Conservation (phyloP, 345 rosid genomes). For the Crucihimalaya himalaica region DNA sequence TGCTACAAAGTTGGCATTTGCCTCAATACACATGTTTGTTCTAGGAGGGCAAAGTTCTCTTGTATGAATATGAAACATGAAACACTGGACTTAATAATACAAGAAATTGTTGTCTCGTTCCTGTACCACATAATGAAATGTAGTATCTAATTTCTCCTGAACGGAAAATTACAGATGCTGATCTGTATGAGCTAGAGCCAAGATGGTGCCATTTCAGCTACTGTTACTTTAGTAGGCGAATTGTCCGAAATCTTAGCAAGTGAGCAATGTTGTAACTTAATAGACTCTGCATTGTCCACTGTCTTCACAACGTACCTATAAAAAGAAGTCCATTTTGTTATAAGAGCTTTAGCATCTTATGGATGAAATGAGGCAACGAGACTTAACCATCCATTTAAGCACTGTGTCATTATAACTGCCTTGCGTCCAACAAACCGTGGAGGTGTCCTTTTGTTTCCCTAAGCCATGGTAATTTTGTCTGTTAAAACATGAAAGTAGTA, state of each 20-base stretch:
- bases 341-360: constrained; percentile 11
- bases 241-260: constrained; percentile 67
- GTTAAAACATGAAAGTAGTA: background rate
- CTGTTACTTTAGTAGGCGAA: constrained; percentile 44
- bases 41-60: background rate
- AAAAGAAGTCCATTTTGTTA: background rate
- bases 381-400: constrained; percentile 93
- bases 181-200: constrained; percentile 50
- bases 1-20: constrained; percentile 23
- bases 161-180: background rate
- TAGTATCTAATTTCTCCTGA: constrained; percentile 10
- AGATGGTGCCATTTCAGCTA: constrained; percentile 57
- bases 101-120: constrained; percentile 4
- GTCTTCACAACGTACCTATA: constrained; percentile 94
- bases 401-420: constrained; percentile 88
- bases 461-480: constrained; percentile 32
- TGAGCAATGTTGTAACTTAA: constrained; percentile 86
- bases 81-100: background rate
- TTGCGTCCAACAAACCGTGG: constrained; percentile 90
- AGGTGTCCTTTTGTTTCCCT: constrained; percentile 98
- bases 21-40: constrained; percentile 2
- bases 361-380: background rate
- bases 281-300: constrained; percentile 87
- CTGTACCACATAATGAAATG: constrained; percentile 9
- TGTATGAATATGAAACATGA: constrained; percentile 2